Conservation (phyloP, 176 grass and related monocot genomes). For the Guadua angustifolia region DNA sequence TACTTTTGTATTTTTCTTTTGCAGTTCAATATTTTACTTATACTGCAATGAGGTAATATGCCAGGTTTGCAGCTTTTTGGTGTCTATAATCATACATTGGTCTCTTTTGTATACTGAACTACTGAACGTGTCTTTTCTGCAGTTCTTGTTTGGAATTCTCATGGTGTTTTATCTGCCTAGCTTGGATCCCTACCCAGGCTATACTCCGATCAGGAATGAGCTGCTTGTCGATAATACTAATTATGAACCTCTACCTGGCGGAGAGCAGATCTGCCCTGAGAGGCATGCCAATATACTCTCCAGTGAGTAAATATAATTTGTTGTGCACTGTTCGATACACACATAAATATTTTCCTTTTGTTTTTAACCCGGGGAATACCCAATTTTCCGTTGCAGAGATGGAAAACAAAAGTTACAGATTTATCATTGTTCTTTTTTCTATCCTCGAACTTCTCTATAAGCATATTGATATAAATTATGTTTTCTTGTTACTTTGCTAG, state of each 20-base stretch:
- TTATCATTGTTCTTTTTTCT: neutral
- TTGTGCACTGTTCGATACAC: constrained; percentile 13
- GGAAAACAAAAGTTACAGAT: too few relatives aligned
- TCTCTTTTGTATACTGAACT: constrained; percentile 8
- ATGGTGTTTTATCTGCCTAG: constrained; percentile 86
- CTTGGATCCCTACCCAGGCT: constrained; percentile 79
- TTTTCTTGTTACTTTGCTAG: constrained; percentile 53
- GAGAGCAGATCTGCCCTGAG: constrained; percentile 86
- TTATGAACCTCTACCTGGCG: constrained; percentile 83
- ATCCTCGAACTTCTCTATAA: constrained; percentile 3
- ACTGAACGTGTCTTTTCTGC: constrained; percentile 44
- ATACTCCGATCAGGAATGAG: constrained; percentile 75
- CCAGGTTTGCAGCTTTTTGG: constrained; percentile 61
- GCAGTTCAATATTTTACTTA: constrained; percentile 84
- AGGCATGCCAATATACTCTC: constrained; percentile 68
- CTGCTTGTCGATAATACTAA: constrained; percentile 58
- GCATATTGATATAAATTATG: constrained; percentile 9
- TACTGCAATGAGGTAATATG: constrained; percentile 73
- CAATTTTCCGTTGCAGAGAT: too few relatives aligned
- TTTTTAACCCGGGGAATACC: too few relatives aligned
- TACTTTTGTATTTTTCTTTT: constrained; percentile 44
- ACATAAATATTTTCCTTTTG: neutral
- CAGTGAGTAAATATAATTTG: constrained; percentile 62
- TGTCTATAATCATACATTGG: neutral
- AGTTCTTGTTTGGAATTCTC: constrained; percentile 91